Percentiles rank a stretch among this genome's conserved stretches.
Evolutionary conservation across 73 alveolate species (phyloP).

Genomic region (Halteria grandinella): DNA sequence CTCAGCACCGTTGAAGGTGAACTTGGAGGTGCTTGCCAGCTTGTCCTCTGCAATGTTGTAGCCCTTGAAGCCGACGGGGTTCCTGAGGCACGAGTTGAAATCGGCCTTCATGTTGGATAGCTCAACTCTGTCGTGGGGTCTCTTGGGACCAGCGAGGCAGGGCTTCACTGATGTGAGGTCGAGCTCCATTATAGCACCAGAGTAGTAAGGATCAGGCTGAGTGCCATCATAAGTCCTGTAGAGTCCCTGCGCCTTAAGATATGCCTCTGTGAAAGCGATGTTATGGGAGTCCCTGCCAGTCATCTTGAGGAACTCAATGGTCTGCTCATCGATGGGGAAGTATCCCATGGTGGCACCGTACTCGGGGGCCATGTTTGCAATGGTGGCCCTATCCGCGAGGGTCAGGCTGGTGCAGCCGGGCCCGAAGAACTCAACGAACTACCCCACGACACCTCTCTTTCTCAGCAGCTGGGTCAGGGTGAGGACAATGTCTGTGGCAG

Average conservation of each 20-base stretch:
- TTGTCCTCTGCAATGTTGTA: constrained; percentile 71
- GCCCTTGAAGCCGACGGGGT: constrained; percentile 88
- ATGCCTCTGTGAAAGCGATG: constrained; percentile 74
- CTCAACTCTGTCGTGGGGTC: constrained; percentile 92
- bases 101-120: constrained; percentile 75
- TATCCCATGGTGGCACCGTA: constrained; percentile 96
- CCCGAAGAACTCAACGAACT: constrained; percentile 92
- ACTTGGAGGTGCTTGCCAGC: constrained; percentile 54
- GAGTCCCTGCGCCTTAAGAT: constrained; percentile 79
- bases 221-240: constrained; percentile 73
- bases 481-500: constrained; percentile 92
- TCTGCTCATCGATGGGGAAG: constrained; percentile 89
- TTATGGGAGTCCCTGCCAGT: constrained; percentile 84
- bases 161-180: constrained; percentile 86
- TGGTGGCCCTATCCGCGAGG: constrained; percentile 90
- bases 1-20: constrained; percentile 76
- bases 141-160: constrained; percentile 92
- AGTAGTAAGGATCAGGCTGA: constrained; percentile 69
- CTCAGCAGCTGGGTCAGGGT: constrained; percentile 87
- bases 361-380: constrained; percentile 93
- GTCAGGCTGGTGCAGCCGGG: constrained; percentile 78
- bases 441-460: constrained; percentile 92
- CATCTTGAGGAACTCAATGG: constrained; percentile 78
- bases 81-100: constrained; percentile 69
- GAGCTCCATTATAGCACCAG: constrained; percentile 85